phyloP scores from a whole-genome alignment of 202 grass and related monocot species.

The Brachypodium distachyon region DNA sequence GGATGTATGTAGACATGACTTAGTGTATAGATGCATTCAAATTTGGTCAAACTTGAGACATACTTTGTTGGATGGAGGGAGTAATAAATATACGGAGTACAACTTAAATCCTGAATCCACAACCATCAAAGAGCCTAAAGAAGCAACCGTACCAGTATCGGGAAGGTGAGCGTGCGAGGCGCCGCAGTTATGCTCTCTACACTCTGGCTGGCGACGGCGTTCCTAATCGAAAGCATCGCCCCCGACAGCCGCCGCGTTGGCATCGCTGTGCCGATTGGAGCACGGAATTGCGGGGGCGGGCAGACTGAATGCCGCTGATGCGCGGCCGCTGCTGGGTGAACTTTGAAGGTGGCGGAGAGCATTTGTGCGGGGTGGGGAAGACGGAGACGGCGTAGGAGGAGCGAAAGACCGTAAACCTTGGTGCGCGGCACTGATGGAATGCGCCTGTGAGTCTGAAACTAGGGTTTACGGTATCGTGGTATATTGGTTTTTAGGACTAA shows the following conservation, averaged over 20 bases:
- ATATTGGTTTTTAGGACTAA: too few species aligned
- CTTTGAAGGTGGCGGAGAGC: conserved; percentile 7
- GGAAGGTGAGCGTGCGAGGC: conserved; percentile 27
- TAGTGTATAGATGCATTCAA: too few species aligned
- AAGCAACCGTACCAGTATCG: conserved; percentile 28
- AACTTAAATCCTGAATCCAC: neutral
- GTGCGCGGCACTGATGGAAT: too few species aligned
- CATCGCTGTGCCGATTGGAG: neutral
- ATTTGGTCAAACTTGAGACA: too few species aligned
- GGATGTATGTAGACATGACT: too few species aligned
- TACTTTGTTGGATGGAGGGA: too few species aligned
- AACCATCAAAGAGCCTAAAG: neutral
- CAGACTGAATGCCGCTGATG: neutral
- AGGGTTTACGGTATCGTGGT: too few species aligned
- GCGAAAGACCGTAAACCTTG: neutral
- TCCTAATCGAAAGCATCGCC: conserved; percentile 5
- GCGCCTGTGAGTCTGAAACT: too few species aligned
- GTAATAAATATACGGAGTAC: neutral
- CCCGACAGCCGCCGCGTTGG: neutral
- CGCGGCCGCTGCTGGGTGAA: neutral
- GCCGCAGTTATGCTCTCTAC: neutral
- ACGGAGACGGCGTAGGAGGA: neutral
- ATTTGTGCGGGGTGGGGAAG: neutral
- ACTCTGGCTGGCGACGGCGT: neutral
- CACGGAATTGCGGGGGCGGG: neutral